Conservation (phyloP, 2,329 filamentous ascomycete species). For the Penicillium paneum region DNA sequence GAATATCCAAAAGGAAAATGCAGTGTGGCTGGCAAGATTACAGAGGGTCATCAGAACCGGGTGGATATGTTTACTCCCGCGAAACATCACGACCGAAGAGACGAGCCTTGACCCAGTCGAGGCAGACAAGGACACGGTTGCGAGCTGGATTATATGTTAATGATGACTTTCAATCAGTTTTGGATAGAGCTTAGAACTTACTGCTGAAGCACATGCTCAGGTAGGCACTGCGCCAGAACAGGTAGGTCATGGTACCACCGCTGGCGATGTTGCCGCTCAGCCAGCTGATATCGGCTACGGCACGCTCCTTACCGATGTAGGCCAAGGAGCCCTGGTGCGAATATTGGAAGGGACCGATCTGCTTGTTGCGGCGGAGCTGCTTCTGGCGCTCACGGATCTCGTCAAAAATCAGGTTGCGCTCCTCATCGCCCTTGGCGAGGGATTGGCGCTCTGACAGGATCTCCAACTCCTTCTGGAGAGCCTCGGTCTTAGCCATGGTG, state of each 20-base stretch:
- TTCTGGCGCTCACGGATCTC: slow-evolving; percentile 86
- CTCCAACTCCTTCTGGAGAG: slow-evolving; percentile 71
- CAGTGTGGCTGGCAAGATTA: slow-evolving; percentile 7
- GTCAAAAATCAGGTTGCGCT: slow-evolving; percentile 58
- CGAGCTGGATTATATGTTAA: slow-evolving; percentile 57
- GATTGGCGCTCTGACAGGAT: slow-evolving; percentile 64
- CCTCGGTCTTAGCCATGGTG: slow-evolving; percentile 94
- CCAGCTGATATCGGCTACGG: slow-evolving; percentile 96
- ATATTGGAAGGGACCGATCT: slow-evolving; percentile 97
- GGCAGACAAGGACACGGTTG: slow-evolving; percentile 85
- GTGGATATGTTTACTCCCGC: slow-evolving; percentile 39
- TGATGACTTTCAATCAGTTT: not conserved
- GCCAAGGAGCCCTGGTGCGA: slow-evolving; percentile 94
- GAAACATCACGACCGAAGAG: slow-evolving; percentile 89
- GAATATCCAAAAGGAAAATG: slow-evolving; percentile 12
- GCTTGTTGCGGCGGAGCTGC: slow-evolving; percentile 82
- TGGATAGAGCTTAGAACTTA: slow-evolving; percentile 56
- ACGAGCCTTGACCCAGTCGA: slow-evolving; percentile 98
- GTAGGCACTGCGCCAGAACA: slow-evolving; percentile 98
- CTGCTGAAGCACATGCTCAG: slow-evolving; percentile 99
- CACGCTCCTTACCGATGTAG: slow-evolving; percentile 97
- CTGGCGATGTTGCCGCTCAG: slow-evolving; percentile 93
- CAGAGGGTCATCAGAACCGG: slow-evolving; percentile 6
- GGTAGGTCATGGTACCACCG: slow-evolving; percentile 89
- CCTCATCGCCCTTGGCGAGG: slow-evolving; percentile 62